Base-by-base conservation (phyloP, 139 green algal genomes). In the Coelastrella sp. region DNA sequence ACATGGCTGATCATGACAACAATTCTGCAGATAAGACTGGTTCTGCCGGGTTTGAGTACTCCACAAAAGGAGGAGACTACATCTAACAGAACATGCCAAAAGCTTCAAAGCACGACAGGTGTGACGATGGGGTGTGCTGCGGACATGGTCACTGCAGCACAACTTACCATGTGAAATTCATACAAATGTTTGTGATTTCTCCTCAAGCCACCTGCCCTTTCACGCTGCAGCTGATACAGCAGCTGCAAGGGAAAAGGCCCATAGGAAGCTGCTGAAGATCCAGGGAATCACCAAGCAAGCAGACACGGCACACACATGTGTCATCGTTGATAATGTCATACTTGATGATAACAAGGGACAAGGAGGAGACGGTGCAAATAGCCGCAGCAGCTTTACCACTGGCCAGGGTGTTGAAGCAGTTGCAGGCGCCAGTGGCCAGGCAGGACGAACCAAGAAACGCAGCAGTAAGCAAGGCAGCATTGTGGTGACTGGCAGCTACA, bases 251-350 rank as follows among this genome's bases (percentile, higher is more conserved):
- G 85, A 76, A 61, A 89, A 89, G 59, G 86, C 86, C 12, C 74
- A 27, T 25, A 83, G 60, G 60, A 90, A 90, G 75, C 59, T 90
- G 25, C 61, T 63, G 27, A 90, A 90, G 75, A 24, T 90, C 17
- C 74, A 83, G 56, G 65, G 74, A 24, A 90, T 90, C 19, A 59
- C 86, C 4, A 61, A 35, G 6, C 73, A 83, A 35, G 74, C 86
- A 5, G 86, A 82, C 8, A 14, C 68, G 56, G 74, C 73, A 56
- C 86, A 83, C 59, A 60, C 57, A 11, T 14, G 75, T 49, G 75
- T 90, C 14, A 82, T 90, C 8, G 59, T 90, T 58, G 86, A 90
- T 20, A 66, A 9, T 19, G 24, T 8, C 6, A 7, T 90, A 20
- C 72, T 78, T n/a, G 75, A 57, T 58, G 85, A 27, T 8, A 57